Conservation (phyloP, 768 basidiomycete species). For the Pisolithus microcarpus region DNA sequence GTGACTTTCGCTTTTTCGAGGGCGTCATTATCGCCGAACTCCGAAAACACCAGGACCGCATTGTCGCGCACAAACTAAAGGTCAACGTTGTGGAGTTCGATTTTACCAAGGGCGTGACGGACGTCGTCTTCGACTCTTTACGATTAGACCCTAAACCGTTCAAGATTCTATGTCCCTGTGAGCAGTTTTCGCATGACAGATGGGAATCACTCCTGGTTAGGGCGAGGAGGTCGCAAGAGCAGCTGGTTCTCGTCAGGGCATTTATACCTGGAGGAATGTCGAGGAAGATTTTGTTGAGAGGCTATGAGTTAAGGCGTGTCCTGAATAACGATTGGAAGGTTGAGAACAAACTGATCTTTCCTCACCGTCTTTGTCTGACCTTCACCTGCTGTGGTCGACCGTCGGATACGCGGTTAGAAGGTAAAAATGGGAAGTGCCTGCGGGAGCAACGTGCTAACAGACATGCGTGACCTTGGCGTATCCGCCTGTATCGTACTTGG, state of each 20-base stretch:
- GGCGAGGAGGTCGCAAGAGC: slow-evolving; percentile 8
- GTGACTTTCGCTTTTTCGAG: slow-evolving; percentile 23
- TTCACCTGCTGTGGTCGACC: slow-evolving; percentile 13
- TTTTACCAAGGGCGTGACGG: slow-evolving; percentile 8
- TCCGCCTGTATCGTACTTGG: too few relatives aligned
- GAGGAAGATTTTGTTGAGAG: slow-evolving; percentile 22
- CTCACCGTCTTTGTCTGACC: slow-evolving; percentile 17
- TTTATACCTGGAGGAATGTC: slow-evolving; percentile 21
- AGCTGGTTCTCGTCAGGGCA: slow-evolving; percentile 19
- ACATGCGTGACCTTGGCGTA: too few relatives aligned
- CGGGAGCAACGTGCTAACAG: neutral
- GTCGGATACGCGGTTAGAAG: neutral
- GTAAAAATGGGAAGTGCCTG: neutral
- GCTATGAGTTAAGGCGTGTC: slow-evolving; percentile 17
- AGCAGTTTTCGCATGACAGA: slow-evolving; percentile 14
- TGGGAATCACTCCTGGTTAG: slow-evolving; percentile 19
- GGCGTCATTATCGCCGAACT: slow-evolving; percentile 20
- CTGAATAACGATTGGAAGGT: slow-evolving; percentile 2
- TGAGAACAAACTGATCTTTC: neutral
- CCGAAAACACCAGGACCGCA: slow-evolving; percentile 10
- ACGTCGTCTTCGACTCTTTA: slow-evolving; percentile 15
- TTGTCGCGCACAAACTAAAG: slow-evolving; percentile 11
- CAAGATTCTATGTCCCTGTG: slow-evolving; percentile 18
- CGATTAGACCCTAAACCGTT: slow-evolving; percentile 18
- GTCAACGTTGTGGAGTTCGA: slow-evolving; percentile 22